Base-by-base conservation (phyloP, 805 yeast genomes). In the Kuraishia borneana region DNA sequence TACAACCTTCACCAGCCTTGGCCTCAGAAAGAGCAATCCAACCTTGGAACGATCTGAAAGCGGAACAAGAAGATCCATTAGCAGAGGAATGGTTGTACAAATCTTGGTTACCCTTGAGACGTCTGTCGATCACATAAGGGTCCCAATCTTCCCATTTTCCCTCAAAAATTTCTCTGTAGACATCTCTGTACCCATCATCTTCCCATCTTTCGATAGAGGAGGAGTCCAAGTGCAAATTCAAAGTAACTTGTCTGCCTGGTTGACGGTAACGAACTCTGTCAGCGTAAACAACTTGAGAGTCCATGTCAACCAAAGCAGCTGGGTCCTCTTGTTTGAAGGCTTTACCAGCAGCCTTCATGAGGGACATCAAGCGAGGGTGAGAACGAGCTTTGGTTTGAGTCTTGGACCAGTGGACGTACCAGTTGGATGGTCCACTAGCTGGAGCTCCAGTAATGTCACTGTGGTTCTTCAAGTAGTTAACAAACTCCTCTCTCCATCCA, bases 151-250 rank as follows among this genome's bases (percentile, higher is more conserved):
- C 67, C 70, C 70, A 63, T 6, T 43, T 37, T 3, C 64, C 65
- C 8, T 53, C 55, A 27, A 54, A 56, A 18, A 66, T 60, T 16
- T 44, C 45, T 10, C 43, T 36, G 41, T 65, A 66, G 27, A 51
- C 49, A 5, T 43, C 39, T 7, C 59, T 39, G 43, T 62, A 65
- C 25, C 47, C 53, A 10, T 35, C 39, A 42, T 65, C 70, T 41
- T 64, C 69, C 70, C 71, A 65, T 36, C 71, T 46, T 41, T 63
- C 70, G 28, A 64, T 42, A 2, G 65, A 55, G 6, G 66, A 62
- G 7, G 60, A 51, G 40, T 65, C 70, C 9, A 53, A 46, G 36
- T 65, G 70, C 9, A 61, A 56, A n/a, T 58, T 61, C 21, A 64
- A 48, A 3, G 63, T 36, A 14, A 39, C 35, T 21, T 48, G 54